Conservation (phyloP, 2,329 filamentous ascomycete species). For the Exophiala alcalophila region DNA sequence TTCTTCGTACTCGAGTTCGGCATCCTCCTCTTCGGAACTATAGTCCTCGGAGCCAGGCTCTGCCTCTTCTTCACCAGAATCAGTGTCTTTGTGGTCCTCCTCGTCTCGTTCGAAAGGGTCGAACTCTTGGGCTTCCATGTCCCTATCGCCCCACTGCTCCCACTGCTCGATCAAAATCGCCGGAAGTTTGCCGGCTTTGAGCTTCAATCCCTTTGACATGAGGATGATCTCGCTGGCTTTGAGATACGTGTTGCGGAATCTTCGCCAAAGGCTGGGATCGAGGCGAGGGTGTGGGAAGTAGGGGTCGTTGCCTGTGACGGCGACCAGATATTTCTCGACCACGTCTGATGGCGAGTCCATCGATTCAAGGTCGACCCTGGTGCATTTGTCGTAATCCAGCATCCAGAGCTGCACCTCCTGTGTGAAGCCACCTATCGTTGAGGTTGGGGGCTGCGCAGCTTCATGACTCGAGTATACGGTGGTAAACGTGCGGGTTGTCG, state of each 20-base stretch:
- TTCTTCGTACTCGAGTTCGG: too few relatives aligned
- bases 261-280: constrained; percentile 9
- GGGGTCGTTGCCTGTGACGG: constrained; percentile 24
- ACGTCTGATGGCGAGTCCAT: background rate
- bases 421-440: constrained; percentile 8
- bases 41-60: constrained; percentile 5
- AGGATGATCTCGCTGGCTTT: constrained; percentile 14
- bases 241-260: constrained; percentile 14
- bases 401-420: constrained; percentile 19
- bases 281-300: constrained; percentile 21
- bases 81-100: background rate
- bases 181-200: constrained; percentile 5
- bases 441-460: background rate
- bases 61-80: constrained; percentile 4
- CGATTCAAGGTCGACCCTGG: constrained; percentile 5
- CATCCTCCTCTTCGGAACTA: constrained; percentile 24
- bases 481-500: constrained; percentile 4
- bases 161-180: constrained; percentile 13
- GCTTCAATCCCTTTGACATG: background rate
- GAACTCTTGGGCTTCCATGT: constrained; percentile 7
- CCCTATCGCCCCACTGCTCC: constrained; percentile 16
- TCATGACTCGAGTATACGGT: background rate
- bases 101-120: constrained; percentile 16
- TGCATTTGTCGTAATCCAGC: constrained; percentile 21
- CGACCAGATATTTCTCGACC: constrained; percentile 17